phyloP scores from a whole-genome alignment of 192 early-diverging fungal species.

The Gigaspora rosea region DNA sequence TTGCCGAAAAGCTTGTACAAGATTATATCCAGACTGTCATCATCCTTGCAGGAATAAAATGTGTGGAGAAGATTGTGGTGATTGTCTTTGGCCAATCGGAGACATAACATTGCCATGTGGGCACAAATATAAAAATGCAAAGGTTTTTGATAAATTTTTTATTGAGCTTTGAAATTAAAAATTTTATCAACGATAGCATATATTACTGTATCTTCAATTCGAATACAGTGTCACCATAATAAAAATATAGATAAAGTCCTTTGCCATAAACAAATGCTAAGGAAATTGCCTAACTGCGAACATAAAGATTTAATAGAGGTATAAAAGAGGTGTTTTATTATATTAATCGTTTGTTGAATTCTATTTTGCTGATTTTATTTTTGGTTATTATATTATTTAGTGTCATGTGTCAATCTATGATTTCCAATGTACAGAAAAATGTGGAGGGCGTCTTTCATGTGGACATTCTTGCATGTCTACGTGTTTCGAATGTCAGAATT shows the following conservation, averaged over 20 bases:
- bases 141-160: conserved; percentile 15
- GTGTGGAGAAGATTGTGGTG: conserved; percentile 55
- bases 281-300: too few relatives aligned
- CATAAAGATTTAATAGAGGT: too few relatives aligned
- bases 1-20: conserved; percentile 49
- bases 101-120: conserved; percentile 35
- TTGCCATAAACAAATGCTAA: too few relatives aligned
- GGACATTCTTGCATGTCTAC: conserved; percentile 41
- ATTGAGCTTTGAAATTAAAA: too few relatives aligned
- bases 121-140: conserved; percentile 32
- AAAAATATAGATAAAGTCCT: conserved; percentile 31
- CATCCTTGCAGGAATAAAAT: conserved; percentile 38
- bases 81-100: conserved; percentile 33
- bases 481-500: conserved; percentile 44
- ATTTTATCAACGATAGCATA: too few relatives aligned
- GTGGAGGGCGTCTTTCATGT: conserved; percentile 37
- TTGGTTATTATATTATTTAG: too few relatives aligned
- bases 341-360: too few relatives aligned
- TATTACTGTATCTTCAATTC: too few relatives aligned
- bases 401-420: neutral
- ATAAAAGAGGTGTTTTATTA: too few relatives aligned
- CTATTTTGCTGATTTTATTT: too few relatives aligned
- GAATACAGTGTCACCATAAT: neutral
- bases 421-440: conserved; percentile 35
- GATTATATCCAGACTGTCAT: conserved; percentile 41